Percentiles rank a stretch among this genome's conserved stretches.
Conservation (phyloP, 2,329 filamentous ascomycete species). For the Aspergillus sp. region DNA sequence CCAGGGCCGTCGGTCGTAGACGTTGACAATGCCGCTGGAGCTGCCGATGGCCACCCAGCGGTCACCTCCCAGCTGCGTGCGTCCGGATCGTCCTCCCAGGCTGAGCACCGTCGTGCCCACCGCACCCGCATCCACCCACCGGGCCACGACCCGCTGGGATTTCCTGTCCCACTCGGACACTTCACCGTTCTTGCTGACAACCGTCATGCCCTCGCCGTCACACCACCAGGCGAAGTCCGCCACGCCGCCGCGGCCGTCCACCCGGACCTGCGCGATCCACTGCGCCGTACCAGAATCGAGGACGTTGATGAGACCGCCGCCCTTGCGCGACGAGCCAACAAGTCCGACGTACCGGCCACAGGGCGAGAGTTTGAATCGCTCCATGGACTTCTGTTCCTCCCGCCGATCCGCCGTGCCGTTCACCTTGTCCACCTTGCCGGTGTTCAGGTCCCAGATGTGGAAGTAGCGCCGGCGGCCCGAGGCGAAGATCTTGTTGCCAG, state of each 20-base stretch:
- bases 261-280: slow-evolving; percentile 79
- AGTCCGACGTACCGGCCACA: slow-evolving; percentile 84
- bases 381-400: slow-evolving; percentile 86
- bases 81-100: slow-evolving; percentile 58
- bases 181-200: slow-evolving; percentile 82
- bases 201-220: slow-evolving; percentile 75
- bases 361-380: slow-evolving; percentile 82
- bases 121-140: slow-evolving; percentile 89
- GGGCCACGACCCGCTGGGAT: slow-evolving; percentile 66
- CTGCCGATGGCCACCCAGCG: slow-evolving; percentile 88
- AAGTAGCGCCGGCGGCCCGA: slow-evolving; percentile 87
- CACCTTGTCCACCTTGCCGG: slow-evolving; percentile 80
- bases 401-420: slow-evolving; percentile 67
- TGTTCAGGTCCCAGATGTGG: slow-evolving; percentile 86
- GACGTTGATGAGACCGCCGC: slow-evolving; percentile 84
- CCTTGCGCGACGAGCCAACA: slow-evolving; percentile 75
- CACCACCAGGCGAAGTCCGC: slow-evolving; percentile 94
- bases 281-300: slow-evolving; percentile 77
- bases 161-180: slow-evolving; percentile 83
- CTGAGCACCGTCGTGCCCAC: slow-evolving; percentile 80
- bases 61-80: slow-evolving; percentile 63
- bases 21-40: slow-evolving; percentile 82
- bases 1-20: slow-evolving; percentile 80
- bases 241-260: slow-evolving; percentile 80
- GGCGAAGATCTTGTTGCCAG: slow-evolving; percentile 79